These are phyloP conservation scores for Glarea lozoyensis DNA, from an alignment of 495 filamentous ascomycete genomes.

Conservation along the genomic window DNA sequence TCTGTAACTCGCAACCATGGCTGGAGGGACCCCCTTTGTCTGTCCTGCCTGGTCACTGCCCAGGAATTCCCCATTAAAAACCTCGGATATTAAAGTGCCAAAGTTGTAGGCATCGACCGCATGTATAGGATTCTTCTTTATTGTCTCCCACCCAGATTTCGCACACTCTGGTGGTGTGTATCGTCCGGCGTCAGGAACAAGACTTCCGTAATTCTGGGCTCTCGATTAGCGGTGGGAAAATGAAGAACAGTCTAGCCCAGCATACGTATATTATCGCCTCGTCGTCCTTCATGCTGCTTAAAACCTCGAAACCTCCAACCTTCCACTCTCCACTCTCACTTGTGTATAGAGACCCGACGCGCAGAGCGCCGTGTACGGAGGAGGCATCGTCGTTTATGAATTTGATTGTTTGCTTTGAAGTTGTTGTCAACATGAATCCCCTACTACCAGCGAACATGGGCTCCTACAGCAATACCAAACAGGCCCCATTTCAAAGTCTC, in stretches of 20 bases:
- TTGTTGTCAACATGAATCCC: neutral
- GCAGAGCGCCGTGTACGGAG: conserved; percentile 79
- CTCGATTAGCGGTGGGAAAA: neutral
- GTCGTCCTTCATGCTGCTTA: conserved; percentile 94
- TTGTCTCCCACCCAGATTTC: conserved; percentile 77
- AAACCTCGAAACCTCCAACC: conserved; percentile 81
- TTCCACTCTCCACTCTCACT: conserved; percentile 98
- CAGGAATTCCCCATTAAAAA: conserved; percentile 75
- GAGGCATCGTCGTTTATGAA: conserved; percentile 93
- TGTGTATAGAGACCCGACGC: conserved; percentile 77
- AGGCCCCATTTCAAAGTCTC: conserved; percentile 97
- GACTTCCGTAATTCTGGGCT: conserved; percentile 67
- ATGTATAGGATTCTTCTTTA: conserved; percentile 73
- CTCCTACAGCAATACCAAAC: conserved; percentile 68
- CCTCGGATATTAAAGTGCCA: conserved; percentile 76
- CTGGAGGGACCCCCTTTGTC: conserved; percentile 78
- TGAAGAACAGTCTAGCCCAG: conserved; percentile 1
- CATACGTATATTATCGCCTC: conserved; percentile 83
- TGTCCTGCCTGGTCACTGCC: conserved; percentile 69
- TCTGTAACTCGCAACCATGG: conserved; percentile 84
- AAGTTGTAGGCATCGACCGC: conserved; percentile 84
- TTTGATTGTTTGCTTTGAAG: conserved; percentile 68
- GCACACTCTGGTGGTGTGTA: conserved; percentile 82
- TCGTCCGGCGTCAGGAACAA: conserved; percentile 71
- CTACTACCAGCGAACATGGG: neutral